Percentiles rank a stretch among this genome's conserved stretches.
These are phyloP conservation scores for Sporothrix pallida DNA, from an alignment of 2,329 filamentous ascomycete species.

Conservation along the genomic window DNA sequence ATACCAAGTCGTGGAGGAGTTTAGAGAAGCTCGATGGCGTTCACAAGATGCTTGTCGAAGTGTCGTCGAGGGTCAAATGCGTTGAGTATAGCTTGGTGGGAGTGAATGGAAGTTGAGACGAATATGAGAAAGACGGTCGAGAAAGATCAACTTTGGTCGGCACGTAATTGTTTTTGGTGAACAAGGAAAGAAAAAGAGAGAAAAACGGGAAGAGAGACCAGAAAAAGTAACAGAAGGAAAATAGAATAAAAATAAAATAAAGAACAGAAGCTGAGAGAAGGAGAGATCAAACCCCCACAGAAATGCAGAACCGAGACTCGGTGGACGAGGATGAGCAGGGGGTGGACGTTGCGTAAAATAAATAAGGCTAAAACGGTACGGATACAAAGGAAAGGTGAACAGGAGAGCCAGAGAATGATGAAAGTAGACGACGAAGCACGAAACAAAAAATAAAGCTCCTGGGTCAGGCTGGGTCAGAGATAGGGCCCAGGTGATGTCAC, in stretches of 20 bases:
- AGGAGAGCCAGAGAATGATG: neutral
- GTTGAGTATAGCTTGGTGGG: neutral
- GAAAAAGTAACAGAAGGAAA: neutral
- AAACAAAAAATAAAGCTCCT: too few species aligned
- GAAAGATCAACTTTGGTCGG: neutral
- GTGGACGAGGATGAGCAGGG: neutral
- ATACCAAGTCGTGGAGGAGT: neutral
- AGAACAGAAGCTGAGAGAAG: neutral
- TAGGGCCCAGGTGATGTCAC: conserved; percentile 21
- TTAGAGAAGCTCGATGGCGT: neutral
- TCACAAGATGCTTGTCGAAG: neutral
- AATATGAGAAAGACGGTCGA: neutral
- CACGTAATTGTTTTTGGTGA: neutral
- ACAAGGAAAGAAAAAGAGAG: neutral
- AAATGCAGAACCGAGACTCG: conserved; percentile 13
- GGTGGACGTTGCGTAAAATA: conserved; percentile 22
- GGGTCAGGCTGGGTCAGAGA: neutral
- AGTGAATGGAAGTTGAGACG: neutral
- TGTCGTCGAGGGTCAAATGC: neutral
- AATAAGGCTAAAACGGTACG: conserved; percentile 18
- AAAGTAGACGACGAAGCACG: neutral
- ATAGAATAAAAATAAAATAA: neutral
- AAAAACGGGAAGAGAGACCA: neutral
- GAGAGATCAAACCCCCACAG: conserved; percentile 10
- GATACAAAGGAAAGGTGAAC: neutral